Conservation (phyloP, 495 filamentous ascomycete genomes). For the Neurospora pannonica region DNA sequence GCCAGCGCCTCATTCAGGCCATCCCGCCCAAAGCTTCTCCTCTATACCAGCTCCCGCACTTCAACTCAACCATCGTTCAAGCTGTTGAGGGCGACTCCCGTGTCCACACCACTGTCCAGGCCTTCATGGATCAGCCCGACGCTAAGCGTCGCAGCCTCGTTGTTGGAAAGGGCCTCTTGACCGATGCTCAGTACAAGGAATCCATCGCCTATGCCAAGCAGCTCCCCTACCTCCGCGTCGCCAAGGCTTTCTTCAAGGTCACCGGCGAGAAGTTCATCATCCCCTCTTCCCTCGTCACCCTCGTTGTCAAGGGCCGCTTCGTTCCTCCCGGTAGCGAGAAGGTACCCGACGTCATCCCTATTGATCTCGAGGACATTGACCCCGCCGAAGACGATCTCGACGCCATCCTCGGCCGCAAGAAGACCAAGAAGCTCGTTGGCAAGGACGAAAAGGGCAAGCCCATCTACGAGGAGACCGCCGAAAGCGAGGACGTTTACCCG, state of each 20-base stretch:
- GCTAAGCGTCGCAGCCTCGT: constrained; percentile 58
- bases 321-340: constrained; percentile 72
- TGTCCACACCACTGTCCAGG: constrained; percentile 68
- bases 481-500: constrained; percentile 57
- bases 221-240: constrained; percentile 72
- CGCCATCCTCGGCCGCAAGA: constrained; percentile 75
- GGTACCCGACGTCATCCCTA: constrained; percentile 60
- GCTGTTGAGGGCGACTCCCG: constrained; percentile 68
- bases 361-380: constrained; percentile 84
- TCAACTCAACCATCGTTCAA: constrained; percentile 65
- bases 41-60: constrained; percentile 83
- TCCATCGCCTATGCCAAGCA: constrained; percentile 69
- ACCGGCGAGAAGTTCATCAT: constrained; percentile 87
- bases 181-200: constrained; percentile 63
- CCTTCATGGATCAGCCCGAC: constrained; percentile 77
- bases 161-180: constrained; percentile 61
- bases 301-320: constrained; percentile 91
- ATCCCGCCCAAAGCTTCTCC: constrained; percentile 73
- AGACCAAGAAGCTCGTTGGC: constrained; percentile 48
- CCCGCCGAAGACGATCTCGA: constrained; percentile 88
- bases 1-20: constrained; percentile 84
- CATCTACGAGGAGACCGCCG: constrained; percentile 24
- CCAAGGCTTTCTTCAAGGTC: constrained; percentile 97
- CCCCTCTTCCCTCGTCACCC: constrained; percentile 83
- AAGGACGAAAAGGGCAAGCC: constrained; percentile 49